A percentile compares a stretch with the other conserved stretches of the same genome.
Conservation (phyloP, 371 early-diverging fungal genomes). For the Actinomortierella wolfii region DNA sequence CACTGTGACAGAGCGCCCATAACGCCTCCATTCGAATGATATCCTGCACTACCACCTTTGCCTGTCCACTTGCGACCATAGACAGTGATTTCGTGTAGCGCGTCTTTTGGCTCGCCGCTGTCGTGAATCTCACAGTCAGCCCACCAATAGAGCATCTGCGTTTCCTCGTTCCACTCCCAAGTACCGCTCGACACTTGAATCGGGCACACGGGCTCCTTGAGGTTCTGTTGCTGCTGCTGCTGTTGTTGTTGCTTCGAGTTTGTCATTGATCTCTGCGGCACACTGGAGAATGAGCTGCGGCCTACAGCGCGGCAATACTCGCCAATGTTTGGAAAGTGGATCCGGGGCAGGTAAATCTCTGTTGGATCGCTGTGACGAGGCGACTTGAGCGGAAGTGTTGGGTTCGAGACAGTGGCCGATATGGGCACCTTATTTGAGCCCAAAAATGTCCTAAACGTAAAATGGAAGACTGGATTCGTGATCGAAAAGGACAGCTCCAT, state of each 20-base stretch:
- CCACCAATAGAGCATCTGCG: slow-evolving; percentile 43
- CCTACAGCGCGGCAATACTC: slow-evolving; percentile 21
- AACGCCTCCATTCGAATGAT: no score
- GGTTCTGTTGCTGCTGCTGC: neutral
- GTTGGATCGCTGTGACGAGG: slow-evolving; percentile 31
- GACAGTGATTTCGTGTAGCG: no score
- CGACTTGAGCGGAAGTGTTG: slow-evolving; percentile 20
- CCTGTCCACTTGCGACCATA: no score
- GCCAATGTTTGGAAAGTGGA: slow-evolving; percentile 47
- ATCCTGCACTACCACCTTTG: no score
- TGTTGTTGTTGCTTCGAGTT: no score
- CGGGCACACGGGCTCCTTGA: slow-evolving; percentile 18
- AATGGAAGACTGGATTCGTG: slow-evolving; percentile 35
- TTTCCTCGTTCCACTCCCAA: slow-evolving; percentile 35
- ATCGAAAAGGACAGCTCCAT: slow-evolving; percentile 39
- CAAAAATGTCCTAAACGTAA: slow-evolving; percentile 20
- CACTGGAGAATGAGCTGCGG: neutral
- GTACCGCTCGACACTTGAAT: slow-evolving; percentile 38
- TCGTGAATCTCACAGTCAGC: slow-evolving; percentile 16
- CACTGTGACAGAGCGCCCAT: no score
- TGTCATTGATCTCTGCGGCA: no score
- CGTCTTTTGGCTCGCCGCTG: no score
- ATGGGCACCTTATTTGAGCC: no score
- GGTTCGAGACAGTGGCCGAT: neutral
- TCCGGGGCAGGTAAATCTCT: slow-evolving; percentile 51